phyloP scores from a whole-genome alignment of 192 early-diverging fungal genomes.

The Linnemannia exigua region DNA sequence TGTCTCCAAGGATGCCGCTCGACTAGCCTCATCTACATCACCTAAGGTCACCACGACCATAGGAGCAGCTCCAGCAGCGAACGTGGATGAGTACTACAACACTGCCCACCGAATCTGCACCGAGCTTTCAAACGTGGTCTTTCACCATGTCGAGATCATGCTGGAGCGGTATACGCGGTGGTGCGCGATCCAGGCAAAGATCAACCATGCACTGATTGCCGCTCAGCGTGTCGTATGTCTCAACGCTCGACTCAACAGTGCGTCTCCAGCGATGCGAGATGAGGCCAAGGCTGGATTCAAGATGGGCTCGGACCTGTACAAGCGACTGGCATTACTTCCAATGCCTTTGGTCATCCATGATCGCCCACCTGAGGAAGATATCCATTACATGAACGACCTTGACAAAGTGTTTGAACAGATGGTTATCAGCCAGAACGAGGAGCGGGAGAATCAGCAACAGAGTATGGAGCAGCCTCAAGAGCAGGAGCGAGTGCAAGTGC shows the following conservation, averaged over 20 bases:
- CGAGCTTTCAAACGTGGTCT: conserved; percentile 20
- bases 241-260: conserved; percentile 18
- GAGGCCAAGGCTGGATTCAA: conserved; percentile 36
- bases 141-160: conserved; percentile 46
- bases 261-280: background rate
- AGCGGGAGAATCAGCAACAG: background rate
- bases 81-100: conserved; percentile 17
- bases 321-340: conserved; percentile 22
- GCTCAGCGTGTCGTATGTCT: conserved; percentile 20
- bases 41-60: background rate
- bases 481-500: background rate
- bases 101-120: conserved; percentile 36
- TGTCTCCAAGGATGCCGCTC: background rate
- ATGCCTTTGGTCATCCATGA: conserved; percentile 21
- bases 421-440: conserved; percentile 32
- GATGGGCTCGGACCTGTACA: conserved; percentile 36
- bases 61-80: background rate
- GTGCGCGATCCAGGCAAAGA: conserved; percentile 38
- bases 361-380: conserved; percentile 33
- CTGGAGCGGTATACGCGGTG: conserved; percentile 33
- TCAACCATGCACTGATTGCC: conserved; percentile 37
- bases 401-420: conserved; percentile 37
- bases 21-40: background rate
- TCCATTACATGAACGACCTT: conserved; percentile 26
- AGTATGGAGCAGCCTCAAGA: no score